Evolutionary conservation across 176 grass and related monocot species (phyloP).

Genomic region (Echinochloa phyllopogon): DNA sequence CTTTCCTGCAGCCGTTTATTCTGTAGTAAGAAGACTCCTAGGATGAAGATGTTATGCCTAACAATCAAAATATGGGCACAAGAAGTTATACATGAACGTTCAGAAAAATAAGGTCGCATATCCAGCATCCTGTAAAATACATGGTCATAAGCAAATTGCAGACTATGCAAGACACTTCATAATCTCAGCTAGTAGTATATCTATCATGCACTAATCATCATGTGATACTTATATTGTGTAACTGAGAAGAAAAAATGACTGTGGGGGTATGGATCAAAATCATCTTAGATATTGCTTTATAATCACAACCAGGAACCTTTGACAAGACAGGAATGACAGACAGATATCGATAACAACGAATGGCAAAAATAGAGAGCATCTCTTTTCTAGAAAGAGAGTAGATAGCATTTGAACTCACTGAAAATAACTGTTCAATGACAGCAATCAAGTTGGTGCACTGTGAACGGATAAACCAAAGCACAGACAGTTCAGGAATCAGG

Average conservation of each 20-base stretch:
- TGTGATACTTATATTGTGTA: not conserved
- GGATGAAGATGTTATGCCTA: not conserved
- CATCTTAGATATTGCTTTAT: not conserved
- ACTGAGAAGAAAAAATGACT: not conserved
- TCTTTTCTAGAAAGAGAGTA: not conserved
- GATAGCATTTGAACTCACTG: not conserved
- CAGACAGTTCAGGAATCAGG: not conserved
- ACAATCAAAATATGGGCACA: constrained; percentile 11
- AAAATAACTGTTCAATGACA: constrained; percentile 12
- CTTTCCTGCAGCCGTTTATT: constrained; percentile 24
- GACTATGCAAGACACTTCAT: not conserved
- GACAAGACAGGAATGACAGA: not conserved
- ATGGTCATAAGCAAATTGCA: constrained; percentile 6
- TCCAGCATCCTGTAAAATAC: constrained; percentile 9
- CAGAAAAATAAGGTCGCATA: constrained; percentile 1
- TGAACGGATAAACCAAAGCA: not conserved
- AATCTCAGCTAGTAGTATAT: not conserved
- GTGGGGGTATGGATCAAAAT: not conserved
- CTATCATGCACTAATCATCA: not conserved
- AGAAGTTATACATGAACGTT: constrained; percentile 11
- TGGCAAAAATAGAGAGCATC: not conserved
- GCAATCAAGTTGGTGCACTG: not conserved
- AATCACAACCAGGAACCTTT: not conserved
- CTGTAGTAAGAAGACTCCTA: constrained; percentile 12
- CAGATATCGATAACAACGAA: not conserved